Conservation (phyloP, 495 filamentous ascomycete genomes). For the Xylaria longipes region DNA sequence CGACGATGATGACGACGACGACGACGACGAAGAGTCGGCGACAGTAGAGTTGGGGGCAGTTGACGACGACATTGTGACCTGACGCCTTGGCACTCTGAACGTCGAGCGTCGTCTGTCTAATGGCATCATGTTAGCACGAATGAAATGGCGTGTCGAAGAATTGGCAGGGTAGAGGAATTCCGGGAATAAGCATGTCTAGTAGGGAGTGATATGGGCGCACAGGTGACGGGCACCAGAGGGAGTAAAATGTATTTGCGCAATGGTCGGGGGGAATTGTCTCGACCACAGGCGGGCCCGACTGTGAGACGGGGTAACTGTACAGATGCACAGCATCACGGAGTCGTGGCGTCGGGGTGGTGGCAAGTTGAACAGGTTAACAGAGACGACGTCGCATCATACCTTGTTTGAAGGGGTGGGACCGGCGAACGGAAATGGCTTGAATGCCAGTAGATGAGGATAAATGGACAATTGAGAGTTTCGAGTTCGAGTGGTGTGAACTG, state of each 20-base stretch:
- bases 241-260: constrained; percentile 6
- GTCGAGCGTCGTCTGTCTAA: constrained; percentile 13
- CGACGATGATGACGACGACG: too few species aligned
- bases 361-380: neutral
- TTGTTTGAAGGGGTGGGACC: constrained; percentile 21
- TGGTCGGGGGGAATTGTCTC: constrained; percentile 2
- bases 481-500: neutral
- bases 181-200: neutral
- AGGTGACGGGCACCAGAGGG: neutral
- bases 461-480: constrained; percentile 14
- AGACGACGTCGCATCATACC: constrained; percentile 21
- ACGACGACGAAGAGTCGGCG: constrained; percentile 4
- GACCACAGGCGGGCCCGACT: constrained; percentile 1
- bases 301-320: constrained; percentile 1
- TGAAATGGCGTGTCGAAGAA: neutral
- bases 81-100: constrained; percentile 14
- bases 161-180: neutral
- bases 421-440: constrained; percentile 3
- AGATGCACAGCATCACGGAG: neutral
- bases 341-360: constrained; percentile 5
- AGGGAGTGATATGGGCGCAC: neutral
- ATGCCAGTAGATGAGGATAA: constrained; percentile 4
- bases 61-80: constrained; percentile 19
- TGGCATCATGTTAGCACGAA: constrained; percentile 22
- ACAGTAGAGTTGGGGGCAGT: neutral